Conservation (phyloP, 495 filamentous ascomycete genomes). For the Aspergillus cavernicola region DNA sequence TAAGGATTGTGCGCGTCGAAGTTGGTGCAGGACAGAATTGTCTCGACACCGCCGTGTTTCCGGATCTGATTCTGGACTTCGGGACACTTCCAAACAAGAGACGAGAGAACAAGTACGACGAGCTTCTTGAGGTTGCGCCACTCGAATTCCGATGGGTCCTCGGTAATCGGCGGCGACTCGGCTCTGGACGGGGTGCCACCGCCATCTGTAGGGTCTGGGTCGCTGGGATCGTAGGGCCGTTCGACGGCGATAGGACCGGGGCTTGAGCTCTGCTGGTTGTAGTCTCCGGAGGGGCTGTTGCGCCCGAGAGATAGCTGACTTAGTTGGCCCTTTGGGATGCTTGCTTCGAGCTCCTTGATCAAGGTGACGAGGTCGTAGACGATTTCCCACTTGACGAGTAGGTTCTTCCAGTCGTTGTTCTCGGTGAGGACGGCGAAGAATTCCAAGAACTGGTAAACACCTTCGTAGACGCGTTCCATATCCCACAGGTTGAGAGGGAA, state of each 20-base stretch:
- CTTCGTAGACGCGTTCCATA: constrained; percentile 88
- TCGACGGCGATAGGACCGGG: constrained; percentile 51
- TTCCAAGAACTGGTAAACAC: constrained; percentile 87
- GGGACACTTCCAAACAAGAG: constrained; percentile 74
- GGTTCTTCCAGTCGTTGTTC: constrained; percentile 59
- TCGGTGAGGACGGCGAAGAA: constrained; percentile 91
- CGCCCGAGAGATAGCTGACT: constrained; percentile 38
- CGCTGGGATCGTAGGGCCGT: constrained; percentile 53
- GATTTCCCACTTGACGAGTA: constrained; percentile 86
- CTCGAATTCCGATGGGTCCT: constrained; percentile 83
- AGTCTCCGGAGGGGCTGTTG: constrained; percentile 28
- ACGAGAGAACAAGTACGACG: constrained; percentile 80
- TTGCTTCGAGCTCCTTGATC: constrained; percentile 79
- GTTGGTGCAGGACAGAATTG: constrained; percentile 78
- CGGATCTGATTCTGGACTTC: constrained; percentile 83
- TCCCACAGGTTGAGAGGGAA: constrained; percentile 96
- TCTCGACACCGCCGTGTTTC: constrained; percentile 73
- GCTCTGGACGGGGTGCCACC: constrained; percentile 45
- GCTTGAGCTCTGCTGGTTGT: constrained; percentile 23
- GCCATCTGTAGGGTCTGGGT: constrained; percentile 42
- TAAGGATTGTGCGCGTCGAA: constrained; percentile 88
- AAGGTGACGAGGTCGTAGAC: constrained; percentile 78
- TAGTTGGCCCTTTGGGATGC: constrained; percentile 70
- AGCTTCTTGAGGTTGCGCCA: constrained; percentile 93
- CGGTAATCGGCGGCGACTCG: constrained; percentile 61